Base-by-base conservation (phyloP, 805 yeast species). In the Metschnikowia baotianmanensis region DNA sequence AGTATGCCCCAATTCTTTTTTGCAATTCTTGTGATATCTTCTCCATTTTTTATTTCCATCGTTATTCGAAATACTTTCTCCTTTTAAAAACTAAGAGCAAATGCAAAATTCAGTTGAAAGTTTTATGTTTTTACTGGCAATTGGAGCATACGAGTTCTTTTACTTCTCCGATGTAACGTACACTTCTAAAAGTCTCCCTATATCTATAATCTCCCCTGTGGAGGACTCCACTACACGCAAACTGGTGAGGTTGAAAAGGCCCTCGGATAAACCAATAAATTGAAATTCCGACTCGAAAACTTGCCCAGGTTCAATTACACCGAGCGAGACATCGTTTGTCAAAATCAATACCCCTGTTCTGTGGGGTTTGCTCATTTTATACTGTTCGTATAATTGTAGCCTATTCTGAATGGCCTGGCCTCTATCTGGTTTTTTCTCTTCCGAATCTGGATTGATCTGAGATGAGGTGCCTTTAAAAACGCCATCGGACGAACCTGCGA, bases 161-260 rank as follows among this genome's bases (percentile, higher is more conserved):
- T 31, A n/a, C n/a, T n/a, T 20, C 9, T 16, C 11, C 36, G 24
- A 40, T 20, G 15, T 25, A 9, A 85, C 87, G 41, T 80, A 72
- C 2, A 86, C 84, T 51, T 84, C 89, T 26, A 86, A 66, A 38
- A 85, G 62, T 43, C 77, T 74, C 1, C 88, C 89, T 55, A 86
- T 82, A 46, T 80, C 89, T 47, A 80, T 71, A 1, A 78, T 74
- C 42, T 84, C 90, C 3, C 90, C 87, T 15, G 80, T 72, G 26
- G 58, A 53, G 9, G 78, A 64, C 53, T 86, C 95, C 34, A 80
- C 71, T 11, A 86, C 67, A 42, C 75, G 75, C n/a, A 83, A 71
- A 2, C 86, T 88, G 40, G 75, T 79, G 16, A 86, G 61, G 31
- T 77, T 75, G 55, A 74, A 80, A 6, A 82, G 71, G 0, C 95